Evolutionary conservation across 768 basidiomycete genomes (phyloP), one percentile per base, ranked within the genome.

Genomic region (Pseudohyphozyma bogoriensis): DNA sequence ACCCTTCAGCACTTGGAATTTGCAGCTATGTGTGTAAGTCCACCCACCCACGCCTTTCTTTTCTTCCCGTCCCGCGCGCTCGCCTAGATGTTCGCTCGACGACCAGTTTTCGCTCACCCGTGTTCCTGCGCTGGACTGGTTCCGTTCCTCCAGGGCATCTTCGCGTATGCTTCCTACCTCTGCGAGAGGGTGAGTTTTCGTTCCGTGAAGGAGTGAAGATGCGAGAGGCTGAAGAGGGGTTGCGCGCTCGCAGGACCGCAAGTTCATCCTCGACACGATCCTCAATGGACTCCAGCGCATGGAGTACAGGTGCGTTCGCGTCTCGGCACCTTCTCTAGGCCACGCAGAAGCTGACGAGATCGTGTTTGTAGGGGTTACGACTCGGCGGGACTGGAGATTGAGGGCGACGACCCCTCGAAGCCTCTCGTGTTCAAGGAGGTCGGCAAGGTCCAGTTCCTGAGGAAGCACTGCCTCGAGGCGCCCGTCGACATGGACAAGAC

Each of bases 381-480:
- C 74, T 90, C 87, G 67, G 95, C 65, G 74, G 77, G 77, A 68
- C 76, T 78, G 58, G 76, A 73, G 55, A 81, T 96, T 67, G 95
- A 99, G 71, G 93, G 91, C 44, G 92, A 97, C 78, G 83, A 84
- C 68, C 77, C 83, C 2, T 83, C 83, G 47, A 77, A 84, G 51
- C 79, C 89, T 50, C 61, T 86, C 51, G 89, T 83, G 77, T 96
- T 92, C 83, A 96, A 95, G 79, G 86, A 93, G 74, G 95, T 97
- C 54, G 95, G 95, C 74, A 99, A 99, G 75, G 95, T 99, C 56
- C 85, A 85, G 47, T 84, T 85, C 31, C 81, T 99, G 55, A 86
- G 89, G 74, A 87, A 93, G 78, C 83, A 85, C 76, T 91, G 95
- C 71, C 82, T 84, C 42, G 77, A 78, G 58, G 83, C 87, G 32